Conservation (phyloP, 1,139 yeast species). For the Saccharomyces hybrid region DNA sequence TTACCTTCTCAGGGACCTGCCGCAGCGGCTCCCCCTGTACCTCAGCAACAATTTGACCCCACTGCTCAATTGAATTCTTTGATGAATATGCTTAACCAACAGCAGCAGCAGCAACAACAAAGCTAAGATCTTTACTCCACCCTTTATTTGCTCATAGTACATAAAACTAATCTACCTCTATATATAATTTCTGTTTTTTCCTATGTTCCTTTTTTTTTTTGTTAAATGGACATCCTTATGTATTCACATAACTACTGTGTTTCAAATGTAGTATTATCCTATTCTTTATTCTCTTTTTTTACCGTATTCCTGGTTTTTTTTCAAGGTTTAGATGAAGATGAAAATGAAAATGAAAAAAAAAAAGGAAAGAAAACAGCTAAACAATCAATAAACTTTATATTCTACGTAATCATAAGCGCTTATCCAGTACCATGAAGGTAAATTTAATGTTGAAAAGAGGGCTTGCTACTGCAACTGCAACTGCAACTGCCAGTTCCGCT, state of each 20-base stretch:
- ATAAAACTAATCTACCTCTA: background rate
- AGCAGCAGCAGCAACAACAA: constrained; percentile 18
- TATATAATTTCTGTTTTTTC: background rate
- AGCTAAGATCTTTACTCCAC: background rate
- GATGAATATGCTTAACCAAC: constrained; percentile 36
- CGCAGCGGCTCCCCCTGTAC: constrained; percentile 13
- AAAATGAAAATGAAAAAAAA: background rate
- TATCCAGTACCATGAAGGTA: background rate
- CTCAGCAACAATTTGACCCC: constrained; percentile 29
- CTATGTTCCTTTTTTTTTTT: background rate
- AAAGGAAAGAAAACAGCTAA: background rate
- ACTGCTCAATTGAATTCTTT: constrained; percentile 35
- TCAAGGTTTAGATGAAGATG: background rate
- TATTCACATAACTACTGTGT: background rate
- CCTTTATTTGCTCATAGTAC: background rate
- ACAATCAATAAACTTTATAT: background rate
- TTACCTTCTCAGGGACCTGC: constrained; percentile 10
- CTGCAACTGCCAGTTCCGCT: constrained; percentile 11
- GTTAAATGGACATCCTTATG: background rate
- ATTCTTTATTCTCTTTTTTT: background rate
- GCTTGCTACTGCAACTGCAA: constrained; percentile 16
- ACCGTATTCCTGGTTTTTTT: background rate
- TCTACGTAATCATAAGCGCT: background rate
- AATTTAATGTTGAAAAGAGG: constrained; percentile 8
- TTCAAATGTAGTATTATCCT: background rate